A percentile compares a stretch with the other conserved stretches of the same genome.
Evolutionary conservation across 768 basidiomycete genomes (phyloP).

Genomic region (Agrocybe praecox): DNA sequence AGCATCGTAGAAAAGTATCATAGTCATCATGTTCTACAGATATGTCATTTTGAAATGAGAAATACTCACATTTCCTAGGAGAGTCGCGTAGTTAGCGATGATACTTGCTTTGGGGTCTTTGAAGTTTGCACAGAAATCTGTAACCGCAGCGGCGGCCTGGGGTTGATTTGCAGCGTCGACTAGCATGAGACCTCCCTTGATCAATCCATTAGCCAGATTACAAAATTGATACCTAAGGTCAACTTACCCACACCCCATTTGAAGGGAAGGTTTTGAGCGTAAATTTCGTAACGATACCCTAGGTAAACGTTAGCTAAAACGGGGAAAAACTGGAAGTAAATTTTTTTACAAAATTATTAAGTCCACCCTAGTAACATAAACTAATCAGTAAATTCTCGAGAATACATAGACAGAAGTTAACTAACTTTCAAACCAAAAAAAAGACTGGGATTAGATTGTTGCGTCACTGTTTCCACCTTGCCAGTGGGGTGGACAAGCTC

Average conservation of each 20-base stretch:
- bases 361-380: slow-evolving; percentile 41
- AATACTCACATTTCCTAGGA: background rate
- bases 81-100: background rate
- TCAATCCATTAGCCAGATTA: background rate
- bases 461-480: slow-evolving; percentile 35
- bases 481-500: slow-evolving; percentile 63
- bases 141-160: background rate
- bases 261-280: slow-evolving; percentile 47
- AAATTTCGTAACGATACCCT: slow-evolving; percentile 52
- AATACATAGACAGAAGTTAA: background rate
- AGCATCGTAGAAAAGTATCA: slow-evolving; percentile 54
- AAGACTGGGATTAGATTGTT: slow-evolving; percentile 33
- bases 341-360: slow-evolving; percentile 52
- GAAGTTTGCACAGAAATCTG: background rate
- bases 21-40: background rate
- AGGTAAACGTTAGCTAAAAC: background rate
- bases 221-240: background rate
- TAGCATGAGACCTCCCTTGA: background rate
- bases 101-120: background rate
- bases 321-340: background rate
- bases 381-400: background rate
- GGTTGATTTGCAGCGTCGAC: background rate
- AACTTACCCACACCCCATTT: slow-evolving; percentile 22
- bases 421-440: slow-evolving; percentile 40
- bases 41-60: background rate